Conservation (phyloP, 768 basidiomycete genomes). For the Pleurotus cornucopiae region DNA sequence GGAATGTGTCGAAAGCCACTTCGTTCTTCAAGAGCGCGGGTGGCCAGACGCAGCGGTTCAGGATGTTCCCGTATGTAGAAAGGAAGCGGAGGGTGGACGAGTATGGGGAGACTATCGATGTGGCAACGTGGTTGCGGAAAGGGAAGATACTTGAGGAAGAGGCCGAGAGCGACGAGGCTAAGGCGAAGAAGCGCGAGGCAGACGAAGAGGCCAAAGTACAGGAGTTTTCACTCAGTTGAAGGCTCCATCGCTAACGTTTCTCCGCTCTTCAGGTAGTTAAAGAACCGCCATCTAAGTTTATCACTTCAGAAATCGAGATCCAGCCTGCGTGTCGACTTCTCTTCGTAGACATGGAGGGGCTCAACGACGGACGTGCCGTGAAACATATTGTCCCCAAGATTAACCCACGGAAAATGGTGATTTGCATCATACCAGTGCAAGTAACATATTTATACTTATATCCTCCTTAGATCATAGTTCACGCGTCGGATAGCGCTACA, state of each 20-base stretch:
- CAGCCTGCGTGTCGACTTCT: slow-evolving; percentile 83
- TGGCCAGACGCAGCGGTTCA: slow-evolving; percentile 72
- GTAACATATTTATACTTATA: background rate
- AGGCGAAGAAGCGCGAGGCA: slow-evolving; percentile 64
- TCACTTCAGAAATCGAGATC: slow-evolving; percentile 70
- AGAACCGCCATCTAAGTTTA: slow-evolving; percentile 91
- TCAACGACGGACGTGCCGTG: slow-evolving; percentile 94
- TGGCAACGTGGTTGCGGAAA: slow-evolving; percentile 92
- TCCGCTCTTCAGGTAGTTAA: slow-evolving; percentile 7
- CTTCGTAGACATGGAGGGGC: slow-evolving; percentile 94
- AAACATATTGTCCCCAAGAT: slow-evolving; percentile 97
- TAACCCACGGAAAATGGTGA: slow-evolving; percentile 91
- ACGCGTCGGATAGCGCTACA: slow-evolving; percentile 66
- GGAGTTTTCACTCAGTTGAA: background rate
- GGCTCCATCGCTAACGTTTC: no score
- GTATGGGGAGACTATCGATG: slow-evolving; percentile 93
- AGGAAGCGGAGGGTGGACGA: slow-evolving; percentile 89
- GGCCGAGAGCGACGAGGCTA: slow-evolving; percentile 75
- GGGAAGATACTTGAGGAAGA: slow-evolving; percentile 90
- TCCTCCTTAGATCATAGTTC: slow-evolving; percentile 74
- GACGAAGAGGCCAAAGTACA: slow-evolving; percentile 83
- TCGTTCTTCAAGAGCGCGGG: slow-evolving; percentile 83
- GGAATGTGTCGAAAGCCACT: slow-evolving; percentile 84
- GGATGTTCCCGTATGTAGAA: slow-evolving; percentile 98
- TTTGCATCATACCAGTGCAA: slow-evolving; percentile 8